Evolutionary conservation across 202 grass and related monocot genomes (phyloP), one percentile per base, ranked within the genome.

Genomic region (Elaeis oleifera): DNA sequence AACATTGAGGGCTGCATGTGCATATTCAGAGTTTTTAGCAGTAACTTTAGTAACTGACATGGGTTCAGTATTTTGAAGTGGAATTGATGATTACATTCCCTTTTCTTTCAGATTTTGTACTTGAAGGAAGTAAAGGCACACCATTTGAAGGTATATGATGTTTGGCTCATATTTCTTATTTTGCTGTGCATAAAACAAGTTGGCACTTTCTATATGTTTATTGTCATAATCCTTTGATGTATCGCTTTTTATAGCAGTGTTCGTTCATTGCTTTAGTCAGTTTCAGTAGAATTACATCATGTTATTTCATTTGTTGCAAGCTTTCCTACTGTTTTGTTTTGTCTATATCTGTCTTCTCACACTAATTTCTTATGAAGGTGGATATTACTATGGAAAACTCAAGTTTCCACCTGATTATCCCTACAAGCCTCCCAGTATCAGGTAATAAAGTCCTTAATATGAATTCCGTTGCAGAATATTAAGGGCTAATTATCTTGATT

Each of bases 331-430:
- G 54, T 23, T 64, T 17, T 68, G 16, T 13, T 56, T 17, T 67
- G 21, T 28, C 24, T n/a, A 14, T 53, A 25, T 36, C 17, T 59
- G 8, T 69, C 14, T 69, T 14, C 48, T 56, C n/a, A 29, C 26
- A n/a, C 18, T 28, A 36, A 19, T 54, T 22, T 36, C 18, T 55
- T 18, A 68, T 89, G 59, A 77, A 92, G 94, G 94, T 76, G 94
- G 94, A 71, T 86, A 79, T 82, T 99, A 99, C 59, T 99, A 92
- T 50, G 94, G 85, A 67, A 92, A 92, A 67, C 88, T 99, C 56
- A 99, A 92, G 75, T 99, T 99, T 59, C 88, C 94, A 61, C 63
- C 85, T 22, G 88, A 99, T 62, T 99, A 99, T 68, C 94, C 88
- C 53, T 92, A 86, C 65, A 99, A 99, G 48, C 84, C 94, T 70